Percentiles rank a stretch among this genome's conserved stretches.
phyloP scores from a whole-genome alignment of 2,329 filamentous ascomycete genomes.

The Lachnellula subtilissima region DNA sequence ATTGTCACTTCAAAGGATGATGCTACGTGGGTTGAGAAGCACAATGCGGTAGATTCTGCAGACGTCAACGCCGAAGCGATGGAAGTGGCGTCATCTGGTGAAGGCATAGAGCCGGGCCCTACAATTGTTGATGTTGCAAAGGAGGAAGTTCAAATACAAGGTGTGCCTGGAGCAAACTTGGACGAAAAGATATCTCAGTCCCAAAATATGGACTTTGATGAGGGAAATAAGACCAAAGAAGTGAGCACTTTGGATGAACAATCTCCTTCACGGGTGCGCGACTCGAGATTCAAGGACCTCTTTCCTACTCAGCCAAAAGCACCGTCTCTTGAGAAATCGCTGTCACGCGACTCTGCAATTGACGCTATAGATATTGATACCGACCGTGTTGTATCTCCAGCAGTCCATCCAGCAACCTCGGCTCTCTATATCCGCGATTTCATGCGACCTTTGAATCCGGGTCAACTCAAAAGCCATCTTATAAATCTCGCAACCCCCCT shows the following conservation, averaged over 20 bases:
- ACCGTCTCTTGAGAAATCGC: slow-evolving; percentile 7
- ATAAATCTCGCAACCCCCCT: slow-evolving; percentile 60
- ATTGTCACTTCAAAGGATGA: slow-evolving; percentile 13
- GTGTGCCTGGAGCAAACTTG: not conserved
- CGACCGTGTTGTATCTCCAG: slow-evolving; percentile 42
- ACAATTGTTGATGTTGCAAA: slow-evolving; percentile 16
- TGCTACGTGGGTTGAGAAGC: slow-evolving; percentile 23
- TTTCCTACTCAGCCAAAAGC: slow-evolving; percentile 21
- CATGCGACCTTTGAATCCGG: slow-evolving; percentile 75
- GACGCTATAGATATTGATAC: slow-evolving; percentile 18
- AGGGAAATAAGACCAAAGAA: not conserved
- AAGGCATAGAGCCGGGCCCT: slow-evolving; percentile 6
- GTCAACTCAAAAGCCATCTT: slow-evolving; percentile 64
- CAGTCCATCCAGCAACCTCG: slow-evolving; percentile 66
- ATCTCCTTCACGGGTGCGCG: slow-evolving; percentile 21
- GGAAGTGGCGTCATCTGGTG: not conserved
- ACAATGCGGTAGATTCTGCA: slow-evolving; percentile 19
- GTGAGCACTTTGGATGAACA: slow-evolving; percentile 4
- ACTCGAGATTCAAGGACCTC: slow-evolving; percentile 46
- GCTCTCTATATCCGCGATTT: slow-evolving; percentile 87
- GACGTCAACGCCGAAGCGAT: slow-evolving; percentile 10
- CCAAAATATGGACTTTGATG: not conserved
- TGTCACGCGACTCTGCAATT: slow-evolving; percentile 12
- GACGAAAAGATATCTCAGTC: too few species aligned
- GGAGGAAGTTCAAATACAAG: slow-evolving; percentile 15